A percentile compares a stretch with the other conserved stretches of the same genome.
Evolutionary conservation across 73 alveolate species (phyloP).

Genomic region (Uronychia binucleata): DNA sequence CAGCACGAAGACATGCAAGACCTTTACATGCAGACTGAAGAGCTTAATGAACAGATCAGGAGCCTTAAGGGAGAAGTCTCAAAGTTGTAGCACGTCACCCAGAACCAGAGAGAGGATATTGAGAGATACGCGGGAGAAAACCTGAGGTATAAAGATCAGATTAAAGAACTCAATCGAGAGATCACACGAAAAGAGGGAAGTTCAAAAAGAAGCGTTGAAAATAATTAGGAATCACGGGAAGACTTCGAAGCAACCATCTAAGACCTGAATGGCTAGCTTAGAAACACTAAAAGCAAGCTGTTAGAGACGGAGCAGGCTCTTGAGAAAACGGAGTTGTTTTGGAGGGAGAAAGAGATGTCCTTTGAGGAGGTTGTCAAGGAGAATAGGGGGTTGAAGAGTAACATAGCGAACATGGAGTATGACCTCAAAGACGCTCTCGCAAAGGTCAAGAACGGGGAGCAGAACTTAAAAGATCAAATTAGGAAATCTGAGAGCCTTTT

Average conservation of each 20-base stretch:
- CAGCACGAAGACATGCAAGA: not conserved
- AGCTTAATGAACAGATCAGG: not conserved
- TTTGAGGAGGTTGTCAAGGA: not conserved
- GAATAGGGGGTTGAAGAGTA: not conserved
- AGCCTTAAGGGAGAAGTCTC: not conserved
- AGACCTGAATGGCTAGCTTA: not conserved
- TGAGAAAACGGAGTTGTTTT: not conserved
- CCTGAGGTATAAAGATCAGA: not conserved
- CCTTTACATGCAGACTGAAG: not conserved
- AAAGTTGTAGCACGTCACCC: not conserved
- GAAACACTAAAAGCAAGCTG: not conserved
- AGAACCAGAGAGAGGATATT: not conserved
- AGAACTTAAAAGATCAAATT: not conserved
- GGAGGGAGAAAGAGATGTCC: not conserved
- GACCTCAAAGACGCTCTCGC: not conserved
- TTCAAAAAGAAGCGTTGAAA: not conserved
- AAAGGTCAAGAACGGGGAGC: not conserved
- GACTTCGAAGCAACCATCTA: constrained; percentile 7
- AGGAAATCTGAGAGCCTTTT: not conserved
- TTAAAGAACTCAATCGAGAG: not conserved
- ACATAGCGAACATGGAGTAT: not conserved
- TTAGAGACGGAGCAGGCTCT: not conserved
- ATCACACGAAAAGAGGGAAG: not conserved
- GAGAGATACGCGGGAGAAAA: not conserved
- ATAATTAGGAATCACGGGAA: not conserved